Evolutionary conservation across 75 land plant species (phyloP).

Genomic region (Gnetum montanum): DNA sequence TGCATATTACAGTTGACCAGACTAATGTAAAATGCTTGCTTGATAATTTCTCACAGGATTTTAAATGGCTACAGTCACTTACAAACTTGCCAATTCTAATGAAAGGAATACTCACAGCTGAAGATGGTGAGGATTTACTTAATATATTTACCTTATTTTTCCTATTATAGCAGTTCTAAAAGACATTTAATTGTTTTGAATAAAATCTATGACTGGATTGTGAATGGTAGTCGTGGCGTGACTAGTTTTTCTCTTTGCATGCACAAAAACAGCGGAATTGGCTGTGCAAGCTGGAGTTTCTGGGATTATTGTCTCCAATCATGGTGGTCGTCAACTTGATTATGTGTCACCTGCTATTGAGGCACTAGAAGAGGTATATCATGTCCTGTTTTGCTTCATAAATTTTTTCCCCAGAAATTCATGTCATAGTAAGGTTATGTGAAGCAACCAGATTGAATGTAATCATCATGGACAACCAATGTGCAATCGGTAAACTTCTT

Average conservation of each 20-base stretch:
- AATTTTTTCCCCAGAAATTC: too few relatives aligned
- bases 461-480: too few relatives aligned
- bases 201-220: background rate
- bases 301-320: conserved; percentile 81
- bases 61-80: conserved; percentile 65
- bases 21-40: too few relatives aligned
- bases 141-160: background rate
- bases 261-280: background rate
- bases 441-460: too few relatives aligned
- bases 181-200: conserved; percentile 2
- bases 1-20: too few relatives aligned
- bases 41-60: conserved; percentile 41
- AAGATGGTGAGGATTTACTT: conserved; percentile 57
- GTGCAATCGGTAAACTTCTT: too few relatives aligned
- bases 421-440: too few relatives aligned
- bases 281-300: conserved; percentile 48
- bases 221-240: background rate
- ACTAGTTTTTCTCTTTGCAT: background rate
- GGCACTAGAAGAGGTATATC: conserved; percentile 69
- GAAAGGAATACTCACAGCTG: conserved; percentile 79
- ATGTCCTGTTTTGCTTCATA: too few relatives aligned
- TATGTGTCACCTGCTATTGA: conserved; percentile 55
- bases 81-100: conserved; percentile 76
- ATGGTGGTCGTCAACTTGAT: conserved; percentile 83
- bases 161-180: background rate